phyloP scores from a whole-genome alignment of 495 filamentous ascomycete species.

The Xylaria cubensis region DNA sequence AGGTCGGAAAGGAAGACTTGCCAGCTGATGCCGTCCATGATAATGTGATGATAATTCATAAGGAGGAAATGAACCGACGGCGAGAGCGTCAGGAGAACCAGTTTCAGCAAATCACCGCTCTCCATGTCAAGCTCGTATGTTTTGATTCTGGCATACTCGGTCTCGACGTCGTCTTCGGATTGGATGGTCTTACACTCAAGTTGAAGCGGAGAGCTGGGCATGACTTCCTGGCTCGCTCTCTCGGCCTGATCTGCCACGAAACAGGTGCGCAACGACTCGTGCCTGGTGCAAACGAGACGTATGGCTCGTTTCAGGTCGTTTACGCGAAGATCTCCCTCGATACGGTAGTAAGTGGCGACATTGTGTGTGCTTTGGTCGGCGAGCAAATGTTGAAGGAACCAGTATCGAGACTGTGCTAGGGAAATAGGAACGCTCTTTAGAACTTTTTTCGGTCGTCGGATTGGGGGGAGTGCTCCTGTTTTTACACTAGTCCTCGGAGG shows the following conservation, averaged over 20 bases:
- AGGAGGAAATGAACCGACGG: constrained; percentile 21
- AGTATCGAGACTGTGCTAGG: constrained; percentile 53
- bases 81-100: constrained; percentile 31
- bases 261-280: constrained; percentile 54
- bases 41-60: constrained; percentile 29
- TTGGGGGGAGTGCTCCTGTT: not conserved
- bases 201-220: not conserved
- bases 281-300: constrained; percentile 37
- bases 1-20: constrained; percentile 41
- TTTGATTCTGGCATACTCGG: constrained; percentile 6
- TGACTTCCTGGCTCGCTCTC: constrained; percentile 3
- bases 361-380: constrained; percentile 47
- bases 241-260: constrained; percentile 2
- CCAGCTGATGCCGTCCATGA: constrained; percentile 26
- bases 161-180: not conserved
- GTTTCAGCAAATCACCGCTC: constrained; percentile 1
- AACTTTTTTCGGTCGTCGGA: not conserved
- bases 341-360: constrained; percentile 36
- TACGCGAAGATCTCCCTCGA: constrained; percentile 40
- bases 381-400: constrained; percentile 47
- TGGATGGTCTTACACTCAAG: constrained; percentile 4
- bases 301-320: constrained; percentile 44
- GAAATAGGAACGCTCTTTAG: constrained; percentile 33
- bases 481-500: not conserved
- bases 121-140: constrained; percentile 13